These are phyloP conservation scores for Fusarium dlaminii DNA, from an alignment of 2,329 filamentous ascomycete species.

Conservation along the genomic window DNA sequence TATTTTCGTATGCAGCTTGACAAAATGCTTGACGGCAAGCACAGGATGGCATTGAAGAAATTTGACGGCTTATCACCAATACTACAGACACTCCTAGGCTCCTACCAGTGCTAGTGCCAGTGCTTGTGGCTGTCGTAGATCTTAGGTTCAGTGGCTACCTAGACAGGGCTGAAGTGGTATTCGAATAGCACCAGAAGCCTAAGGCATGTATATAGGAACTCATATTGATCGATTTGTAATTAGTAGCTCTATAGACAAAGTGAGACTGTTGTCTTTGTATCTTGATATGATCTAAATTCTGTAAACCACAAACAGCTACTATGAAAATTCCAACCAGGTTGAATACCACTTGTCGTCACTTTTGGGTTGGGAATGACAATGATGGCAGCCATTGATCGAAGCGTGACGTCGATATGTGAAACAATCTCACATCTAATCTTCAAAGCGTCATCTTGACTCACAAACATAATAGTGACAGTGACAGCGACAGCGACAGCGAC, in stretches of 20 bases:
- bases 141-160: background rate
- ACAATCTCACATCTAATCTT: background rate
- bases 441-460: slow-evolving; percentile 1
- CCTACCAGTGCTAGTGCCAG: background rate
- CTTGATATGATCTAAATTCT: background rate
- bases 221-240: background rate
- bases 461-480: background rate
- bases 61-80: background rate
- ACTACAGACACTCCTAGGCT: background rate
- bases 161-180: background rate
- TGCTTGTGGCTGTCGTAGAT: background rate
- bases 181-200: background rate
- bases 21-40: background rate
- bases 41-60: background rate
- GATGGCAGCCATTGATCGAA: background rate
- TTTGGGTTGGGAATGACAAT: background rate
- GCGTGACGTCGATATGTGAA: slow-evolving; percentile 2
- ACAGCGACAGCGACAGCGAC: background rate
- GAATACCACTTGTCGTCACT: background rate
- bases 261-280: background rate
- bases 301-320: background rate
- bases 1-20: slow-evolving; percentile 9
- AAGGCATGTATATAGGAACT: background rate
- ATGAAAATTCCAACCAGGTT: background rate
- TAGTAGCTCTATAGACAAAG: background rate